Evolutionary conservation across 2,329 filamentous ascomycete genomes (phyloP), one percentile per base, ranked within the genome.

Genomic region (Penicillium janthinellum): DNA sequence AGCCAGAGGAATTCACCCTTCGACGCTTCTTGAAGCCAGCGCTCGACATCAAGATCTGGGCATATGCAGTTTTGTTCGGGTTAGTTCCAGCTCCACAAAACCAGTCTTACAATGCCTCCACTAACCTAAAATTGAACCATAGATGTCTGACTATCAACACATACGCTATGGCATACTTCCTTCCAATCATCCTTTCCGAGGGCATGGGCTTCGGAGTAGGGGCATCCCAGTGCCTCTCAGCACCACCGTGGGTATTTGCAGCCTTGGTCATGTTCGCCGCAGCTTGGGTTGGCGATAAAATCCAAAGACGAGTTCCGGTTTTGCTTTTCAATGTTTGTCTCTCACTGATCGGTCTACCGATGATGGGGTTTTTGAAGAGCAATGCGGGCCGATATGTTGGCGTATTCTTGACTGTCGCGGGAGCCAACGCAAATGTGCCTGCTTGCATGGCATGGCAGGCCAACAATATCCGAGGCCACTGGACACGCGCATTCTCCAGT

Each of bases 81-180:
- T 72, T 71, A 84, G 86, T 77, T 84, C 5, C 41, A 15, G 4
- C 11, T 35, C 2, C 0, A 31, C 28, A 7, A 31, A 31, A 31
- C 5, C 5, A 7, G 28, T 7, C 28, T 31, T 6, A 31, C 7
- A 8, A 31, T 6, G 28, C 5, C 7, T 31, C 28, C 7, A 31
- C 28, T 31, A 6, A 8, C 1, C 28, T 31, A 8, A 31, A 31
- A 31, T 31, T 4, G 5, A 6, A 10, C 34, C 11, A 8, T 39
- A 70, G 68, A 42, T 69, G 85, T 75, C 84, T 85, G 2, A 92
- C 90, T 1, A 90, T 89, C n/a, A 84, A 90, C 58, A 83, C 84
- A 3, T 94, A 95, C 71, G 86, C 90, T 0, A 83, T 95, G 6
- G 88, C 90, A 1, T 94, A 90, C 74, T 93, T 93, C 70, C 77